Evolutionary conservation across 2,329 filamentous ascomycete genomes (phyloP), one percentile per base, ranked within the genome.

Genomic region (Hypocrella siamensis): DNA sequence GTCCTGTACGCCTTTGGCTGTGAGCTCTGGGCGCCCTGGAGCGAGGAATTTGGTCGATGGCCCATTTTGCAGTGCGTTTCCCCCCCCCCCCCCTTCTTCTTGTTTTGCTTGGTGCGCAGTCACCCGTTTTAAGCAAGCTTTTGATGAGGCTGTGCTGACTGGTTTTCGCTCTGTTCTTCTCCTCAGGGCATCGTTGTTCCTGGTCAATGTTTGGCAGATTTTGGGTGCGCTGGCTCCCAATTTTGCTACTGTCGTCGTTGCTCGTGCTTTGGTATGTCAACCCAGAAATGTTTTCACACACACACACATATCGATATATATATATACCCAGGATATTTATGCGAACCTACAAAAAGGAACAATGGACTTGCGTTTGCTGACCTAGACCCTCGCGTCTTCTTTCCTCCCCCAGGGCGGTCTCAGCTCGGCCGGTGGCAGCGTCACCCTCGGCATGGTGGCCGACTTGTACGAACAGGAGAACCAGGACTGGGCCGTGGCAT

Each of bases 21-120:
- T 50, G 82, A 90, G 51, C 64, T 86, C 0, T 90, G 82, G 82
- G 82, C 82, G 0, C 82, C 82, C 0, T 90, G 81, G 79, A 79
- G 72, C 28, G 82, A 90, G 49, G 82, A 90, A 46, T 61, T 86
- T 31, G 82, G 82, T 16, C 70, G 82, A 30, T 79, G 74, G 59
- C 75, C 75, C 2, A 67, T 88, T 35, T 61, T 88, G 17, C 81
- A 86, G 59, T 54, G 66, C 5, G 30, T 30, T 30, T 10, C 10
- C 6, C 18, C 27, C 10, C 8, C 15, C 15, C 10, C 26, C 9
- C 9, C 9, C 8, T 27, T 27, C 26, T 27, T 6, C 9, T 15
- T 15, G 26, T 27, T 10, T 27, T 4, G n/a, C n/a, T n/a, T n/a
- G n/a, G n/a, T n/a, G n/a, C n/a, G n/a, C n/a, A n/a, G n/a, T n/a